Base-by-base conservation (phyloP, 495 filamentous ascomycete genomes). In the Neurospora africana region DNA sequence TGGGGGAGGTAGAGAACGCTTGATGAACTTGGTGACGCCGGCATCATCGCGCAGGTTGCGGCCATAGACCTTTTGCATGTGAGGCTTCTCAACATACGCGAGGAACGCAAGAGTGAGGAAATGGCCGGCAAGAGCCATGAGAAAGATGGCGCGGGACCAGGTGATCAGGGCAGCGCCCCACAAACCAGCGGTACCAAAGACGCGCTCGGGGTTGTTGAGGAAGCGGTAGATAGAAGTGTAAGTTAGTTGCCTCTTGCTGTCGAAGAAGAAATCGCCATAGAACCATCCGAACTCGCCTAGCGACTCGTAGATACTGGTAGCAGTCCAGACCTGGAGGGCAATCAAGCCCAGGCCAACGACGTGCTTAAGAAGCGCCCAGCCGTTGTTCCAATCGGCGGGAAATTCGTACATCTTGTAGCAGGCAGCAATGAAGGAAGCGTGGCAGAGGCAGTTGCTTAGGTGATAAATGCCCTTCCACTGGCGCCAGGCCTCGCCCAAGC, bases 231-330 rank as follows among this genome's bases (percentile, higher is more conserved):
- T 99, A 69, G 95, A 96, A 74, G 90, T 92, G 83, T 98, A 99
- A 27, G 92, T 98, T 68, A 98, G 86, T 76, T 97, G 96, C 27
- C 88, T 90, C 11, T 89, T 88, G 65, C 90, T 89, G 74, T 97
- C 93, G 82, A 97, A 98, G 84, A 93, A 93, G 84, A 99, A 99
- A 80, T 99, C 95, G 15, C 95, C 95, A 77, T 93, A 99, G 85
- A 98, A 99, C 95, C 96, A 99, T 75, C 96, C 96, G 78, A 98
- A 98, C 78, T 99, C 95, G 58, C 95, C 95, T 3, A 98, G 89
- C 6, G 95, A 97, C 19, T 97, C 93, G 81, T 98, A 97, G 72
- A 98, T 96, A 79, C 94, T 97, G 73, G 92, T 82, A 5, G 92
- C 90, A 5, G 95, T 98, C 96, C 96, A 99, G 13, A 95, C 82